phyloP scores from a whole-genome alignment of 768 basidiomycete species.

The Russula griseocarnosa region DNA sequence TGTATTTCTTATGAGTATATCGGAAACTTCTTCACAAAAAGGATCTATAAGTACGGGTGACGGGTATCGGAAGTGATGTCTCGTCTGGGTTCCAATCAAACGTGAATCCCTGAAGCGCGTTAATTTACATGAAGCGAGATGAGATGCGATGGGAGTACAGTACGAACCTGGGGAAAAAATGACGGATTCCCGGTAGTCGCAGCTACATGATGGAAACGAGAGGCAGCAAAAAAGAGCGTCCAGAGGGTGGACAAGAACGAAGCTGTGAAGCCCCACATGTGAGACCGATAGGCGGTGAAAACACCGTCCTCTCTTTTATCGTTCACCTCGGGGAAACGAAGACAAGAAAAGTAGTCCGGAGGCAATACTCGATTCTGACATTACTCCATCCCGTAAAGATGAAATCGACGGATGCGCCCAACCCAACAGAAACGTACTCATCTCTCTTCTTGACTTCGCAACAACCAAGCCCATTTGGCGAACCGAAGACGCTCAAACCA shows the following conservation, averaged over 20 bases:
- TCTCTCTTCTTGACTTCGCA: not conserved
- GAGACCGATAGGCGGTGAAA: not conserved
- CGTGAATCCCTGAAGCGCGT: constrained; percentile 31
- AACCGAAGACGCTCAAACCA: not conserved
- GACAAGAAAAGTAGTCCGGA: not conserved
- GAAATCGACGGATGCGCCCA: not conserved
- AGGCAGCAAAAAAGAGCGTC: not conserved
- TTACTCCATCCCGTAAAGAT: not conserved
- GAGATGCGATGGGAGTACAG: not conserved
- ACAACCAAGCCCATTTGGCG: not conserved
- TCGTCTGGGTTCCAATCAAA: constrained; percentile 35
- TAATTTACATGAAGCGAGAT: not conserved
- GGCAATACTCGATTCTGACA: not conserved
- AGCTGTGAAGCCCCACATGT: constrained; percentile 3
- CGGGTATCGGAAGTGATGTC: constrained; percentile 35
- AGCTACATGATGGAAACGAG: not conserved
- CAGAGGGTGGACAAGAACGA: not conserved
- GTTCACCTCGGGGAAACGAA: not conserved
- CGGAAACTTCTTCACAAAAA: not conserved
- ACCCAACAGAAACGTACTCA: no score
- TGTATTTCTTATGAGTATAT: constrained; percentile 12
- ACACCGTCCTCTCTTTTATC: no score
- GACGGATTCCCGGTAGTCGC: not conserved
- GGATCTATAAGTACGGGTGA: constrained; percentile 29
- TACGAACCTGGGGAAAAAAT: constrained; percentile 20